Base-by-base conservation (phyloP, 148 eudicot species). In the Rhododendron kiyosumense region DNA sequence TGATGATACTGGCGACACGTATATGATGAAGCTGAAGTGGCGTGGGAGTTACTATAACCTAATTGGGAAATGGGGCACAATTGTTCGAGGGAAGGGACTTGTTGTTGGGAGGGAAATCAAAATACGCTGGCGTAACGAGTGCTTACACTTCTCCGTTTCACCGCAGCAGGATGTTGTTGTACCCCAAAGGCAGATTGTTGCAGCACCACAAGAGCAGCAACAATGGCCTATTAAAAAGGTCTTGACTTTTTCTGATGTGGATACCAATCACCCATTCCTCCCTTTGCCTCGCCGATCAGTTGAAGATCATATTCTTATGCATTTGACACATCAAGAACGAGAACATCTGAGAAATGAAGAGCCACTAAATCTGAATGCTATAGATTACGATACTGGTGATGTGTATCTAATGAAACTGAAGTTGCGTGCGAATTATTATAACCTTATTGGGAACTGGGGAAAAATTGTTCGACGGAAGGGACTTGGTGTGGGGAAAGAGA, bases 221-320 rank as follows among this genome's bases (percentile, higher is more conserved):
- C 86, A 87, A 36, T 89, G 90, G 90, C 89, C 90, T 61, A 85
- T 89, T 63, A 89, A 17, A 59, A 89, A 89, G 75, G 90, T 87
- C 73, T 74, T 89, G 41, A 89, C 90, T 45, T 82, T 79, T 46
- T 89, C 90, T 85, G 90, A 89, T 82, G 90, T 89, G 61, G 90
- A 89, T 87, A 84, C 84, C 30, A 85, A 82, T 77, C 90, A 89
- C 61, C 90, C 90, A 18, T 89, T 89, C 67, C 87, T 89, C 74
- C 88, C 89, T 67, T 80, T 88, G 83, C 86, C 90, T 41, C 90
- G 90, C 38, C 82, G 69, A 85, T 82, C 84, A 36, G 88, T 89
- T 22, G 90, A 89, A 87, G 90, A 89, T 67, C 89, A 89, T 78
- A 89, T 89, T 82, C 87, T 89, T 61, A 76, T 82, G 61, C 85